Conservation (phyloP, 1,139 yeast genomes). For the Zygoascus sp. region DNA sequence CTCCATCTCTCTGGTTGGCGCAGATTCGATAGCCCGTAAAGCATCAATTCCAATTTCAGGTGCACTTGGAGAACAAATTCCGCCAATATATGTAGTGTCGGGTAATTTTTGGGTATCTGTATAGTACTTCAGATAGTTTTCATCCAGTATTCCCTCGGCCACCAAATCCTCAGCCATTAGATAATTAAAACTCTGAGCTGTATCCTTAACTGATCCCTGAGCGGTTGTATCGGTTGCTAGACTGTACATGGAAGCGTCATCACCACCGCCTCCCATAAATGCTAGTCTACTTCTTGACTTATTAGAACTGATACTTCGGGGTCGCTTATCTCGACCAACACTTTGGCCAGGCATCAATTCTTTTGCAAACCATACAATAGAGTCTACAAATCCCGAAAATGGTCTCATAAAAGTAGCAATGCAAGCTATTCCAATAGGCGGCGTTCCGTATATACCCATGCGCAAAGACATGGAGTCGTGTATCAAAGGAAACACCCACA, state of each 20-base stretch:
- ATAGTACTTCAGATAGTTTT: neutral
- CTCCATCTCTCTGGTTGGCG: neutral
- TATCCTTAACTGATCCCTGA: neutral
- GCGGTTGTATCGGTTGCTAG: neutral
- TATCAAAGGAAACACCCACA: constrained; percentile 76
- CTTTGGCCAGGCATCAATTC: constrained; percentile 16
- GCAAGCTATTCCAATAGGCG: constrained; percentile 51
- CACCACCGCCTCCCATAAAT: neutral
- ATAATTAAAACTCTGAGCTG: neutral
- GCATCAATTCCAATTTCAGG: neutral
- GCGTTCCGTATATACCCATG: constrained; percentile 22
- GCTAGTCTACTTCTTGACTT: neutral
- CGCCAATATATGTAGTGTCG: neutral
- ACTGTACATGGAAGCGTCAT: neutral
- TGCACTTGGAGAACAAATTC: neutral
- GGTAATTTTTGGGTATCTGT: neutral
- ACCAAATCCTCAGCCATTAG: neutral
- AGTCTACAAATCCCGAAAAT: constrained; percentile 32
- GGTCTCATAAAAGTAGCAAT: constrained; percentile 74
- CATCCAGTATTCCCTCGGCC: neutral
- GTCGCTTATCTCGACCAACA: too few relatives aligned
- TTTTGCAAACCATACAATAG: constrained; percentile 19
- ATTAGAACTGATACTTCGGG: neutral
- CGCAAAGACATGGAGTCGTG: constrained; percentile 19
- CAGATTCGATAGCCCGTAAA: neutral